Evolutionary conservation across 306 rosid genomes (phyloP).

Genomic region (Corylus heterophylla): DNA sequence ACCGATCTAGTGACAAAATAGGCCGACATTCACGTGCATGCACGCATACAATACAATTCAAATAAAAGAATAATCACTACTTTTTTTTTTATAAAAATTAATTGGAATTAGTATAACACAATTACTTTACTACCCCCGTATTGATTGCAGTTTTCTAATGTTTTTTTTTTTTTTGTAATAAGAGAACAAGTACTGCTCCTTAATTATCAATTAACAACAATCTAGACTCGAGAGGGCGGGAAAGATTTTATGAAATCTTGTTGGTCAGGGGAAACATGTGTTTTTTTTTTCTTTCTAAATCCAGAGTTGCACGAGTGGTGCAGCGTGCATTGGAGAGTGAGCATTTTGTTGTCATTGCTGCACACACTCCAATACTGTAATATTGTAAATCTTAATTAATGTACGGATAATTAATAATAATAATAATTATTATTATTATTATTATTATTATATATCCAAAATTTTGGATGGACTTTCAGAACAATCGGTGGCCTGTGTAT

Average conservation of each 20-base stretch:
- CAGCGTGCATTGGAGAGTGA: slow-evolving; percentile 16
- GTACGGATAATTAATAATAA: too few species aligned
- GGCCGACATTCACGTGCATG: slow-evolving; percentile 52
- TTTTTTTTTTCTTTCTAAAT: too few species aligned
- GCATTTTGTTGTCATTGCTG: neutral
- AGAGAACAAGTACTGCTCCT: neutral
- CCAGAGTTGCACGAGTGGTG: slow-evolving; percentile 20
- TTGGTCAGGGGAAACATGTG: neutral
- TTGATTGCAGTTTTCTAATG: neutral
- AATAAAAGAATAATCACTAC: slow-evolving; percentile 27
- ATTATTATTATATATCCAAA: too few species aligned
- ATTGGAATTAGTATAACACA: neutral
- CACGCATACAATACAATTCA: slow-evolving; percentile 38
- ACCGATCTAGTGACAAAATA: slow-evolving; percentile 32
- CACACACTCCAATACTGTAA: neutral
- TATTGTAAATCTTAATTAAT: too few species aligned
- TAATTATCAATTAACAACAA: slow-evolving; percentile 9
- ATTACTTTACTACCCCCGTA: neutral
- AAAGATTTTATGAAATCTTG: neutral
- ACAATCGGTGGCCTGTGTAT: slow-evolving; percentile 26
- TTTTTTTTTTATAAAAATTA: neutral
- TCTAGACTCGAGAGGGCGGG: slow-evolving; percentile 23
- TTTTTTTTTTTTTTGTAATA: neutral
- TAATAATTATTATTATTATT: too few species aligned
- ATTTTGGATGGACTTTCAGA: too few species aligned